Base-by-base conservation (phyloP, 176 grass and related monocot species). In the Eragrostis curvula region DNA sequence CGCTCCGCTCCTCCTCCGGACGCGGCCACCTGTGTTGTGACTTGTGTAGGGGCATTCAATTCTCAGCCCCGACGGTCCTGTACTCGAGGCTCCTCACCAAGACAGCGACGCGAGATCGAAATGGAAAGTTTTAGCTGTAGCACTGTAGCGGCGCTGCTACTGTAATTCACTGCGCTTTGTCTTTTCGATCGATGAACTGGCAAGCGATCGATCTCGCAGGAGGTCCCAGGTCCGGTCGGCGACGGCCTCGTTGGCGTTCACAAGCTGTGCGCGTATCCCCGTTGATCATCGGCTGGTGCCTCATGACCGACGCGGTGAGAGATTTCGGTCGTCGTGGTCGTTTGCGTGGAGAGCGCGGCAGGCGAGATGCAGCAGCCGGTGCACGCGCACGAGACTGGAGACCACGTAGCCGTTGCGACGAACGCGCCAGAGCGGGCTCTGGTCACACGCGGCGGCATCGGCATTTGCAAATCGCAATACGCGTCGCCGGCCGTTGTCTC, bases 21-120 rank as follows among this genome's bases (percentile, higher is more conserved):
- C 47, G 76, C 69, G 77, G 62, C 71, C 78, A 75, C 79, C 62
- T 69, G 71, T 40, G 14, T 7, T 57, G 58, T 69, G 71, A 24
- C 9, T 5, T 57, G 58, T 8, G 4, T 25, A n/a, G 58, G 66
- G 41, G 30, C n/a, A 68, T 76, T 68, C 52, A 77, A 44, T 77
- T 46, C 57, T 43, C 56, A 61, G 41, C 77, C 83, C 44, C n/a
- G 32, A 12, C 11, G 52, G 23, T 3, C 28, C 21, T 40, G 70
- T 68, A 48, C 77, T 59, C 66, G 47, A 23, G 82, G 63, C 40
- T 62, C 12, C 59, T 18, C 36, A 11, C 24, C 17, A 0, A 0
- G 60, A 66, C n/a, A 46, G 53, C 67, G 68, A 71, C 68, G 45
- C 1, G 11, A 18, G 73, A 14, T 13, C 3, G 12, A 39, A 25